Conservation (phyloP, 345 rosid genomes). For the Murraya koenigii region DNA sequence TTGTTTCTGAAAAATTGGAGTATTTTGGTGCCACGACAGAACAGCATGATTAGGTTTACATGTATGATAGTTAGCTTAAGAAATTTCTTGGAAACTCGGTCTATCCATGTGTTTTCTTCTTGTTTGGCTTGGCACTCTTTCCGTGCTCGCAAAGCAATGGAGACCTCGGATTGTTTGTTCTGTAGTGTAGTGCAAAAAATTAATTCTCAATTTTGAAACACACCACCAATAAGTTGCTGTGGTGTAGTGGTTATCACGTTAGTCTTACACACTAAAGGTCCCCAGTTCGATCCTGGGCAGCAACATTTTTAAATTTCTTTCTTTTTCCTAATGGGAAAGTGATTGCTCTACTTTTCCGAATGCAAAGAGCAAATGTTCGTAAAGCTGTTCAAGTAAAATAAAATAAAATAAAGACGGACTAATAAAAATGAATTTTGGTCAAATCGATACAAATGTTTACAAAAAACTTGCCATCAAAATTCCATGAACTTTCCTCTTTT, state of each 20-base stretch:
- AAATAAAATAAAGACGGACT: neutral
- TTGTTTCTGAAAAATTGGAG: neutral
- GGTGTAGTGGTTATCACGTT: conserved; percentile 61
- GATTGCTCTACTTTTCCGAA: neutral
- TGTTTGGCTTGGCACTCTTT: conserved; percentile 10
- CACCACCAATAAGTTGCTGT: conserved; percentile 22
- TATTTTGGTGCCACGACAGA: neutral
- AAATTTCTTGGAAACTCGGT: conserved; percentile 19
- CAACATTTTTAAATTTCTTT: conserved; percentile 18
- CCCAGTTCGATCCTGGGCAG: conserved; percentile 58
- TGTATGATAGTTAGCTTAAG: neutral
- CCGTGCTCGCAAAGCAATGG: neutral
- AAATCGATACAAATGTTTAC: neutral
- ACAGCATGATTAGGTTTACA: neutral
- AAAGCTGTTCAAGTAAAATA: neutral
- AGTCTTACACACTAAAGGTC: conserved; percentile 57
- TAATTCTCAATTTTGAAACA: too few relatives aligned
- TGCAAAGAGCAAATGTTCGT: neutral
- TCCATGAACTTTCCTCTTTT: neutral
- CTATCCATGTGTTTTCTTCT: neutral
- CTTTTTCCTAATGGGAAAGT: too few relatives aligned
- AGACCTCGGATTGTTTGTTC: neutral
- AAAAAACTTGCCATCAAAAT: neutral
- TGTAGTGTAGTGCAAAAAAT: too few relatives aligned
- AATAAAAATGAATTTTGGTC: too few relatives aligned